Evolutionary conservation across 352 stramenopile species (phyloP), one percentile per base, ranked within the genome.

Genomic region (Albugo candida): DNA sequence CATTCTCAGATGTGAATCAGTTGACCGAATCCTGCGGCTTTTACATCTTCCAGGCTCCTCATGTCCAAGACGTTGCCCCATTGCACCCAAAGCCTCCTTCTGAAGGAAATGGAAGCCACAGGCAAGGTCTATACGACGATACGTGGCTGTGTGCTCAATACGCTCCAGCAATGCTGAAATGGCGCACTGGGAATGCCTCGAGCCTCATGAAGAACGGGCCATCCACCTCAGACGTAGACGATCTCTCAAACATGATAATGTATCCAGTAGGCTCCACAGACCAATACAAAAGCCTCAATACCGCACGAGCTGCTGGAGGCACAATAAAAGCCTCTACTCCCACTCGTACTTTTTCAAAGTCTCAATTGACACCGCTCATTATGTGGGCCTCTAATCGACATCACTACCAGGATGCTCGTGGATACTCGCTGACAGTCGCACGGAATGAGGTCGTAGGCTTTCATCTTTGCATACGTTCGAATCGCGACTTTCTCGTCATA

Each of bases 401-500:
- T n/a, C 53, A 54, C 5, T 24, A 48, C 65, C 13, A 57, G 63
- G 49, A 60, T 10, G 38, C 56, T 4, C 54, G 77, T 34, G 70
- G 67, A 0, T 47, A 66, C 21, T 50, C 61, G n/a, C 52, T 86
- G 10, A 63, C 70, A 2, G 52, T 56, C 0, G 68, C 56, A 0
- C 60, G 56, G 42, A 75, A 81, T 24, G 62, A 82, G 56, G 70
- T 83, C 1, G 65, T 66, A 1, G 70, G 66, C 0, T 53, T 74
- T 14, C 70, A 86, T 47, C 38, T 86, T 14, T 55, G 69, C 11
- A 37, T 86, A 4, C 54, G 60, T 2, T 81, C 70, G 13, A 83
- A 79, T 54, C 48, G 55, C 13, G 54, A 52, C 5, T 86, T 83
- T 44, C 31, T 71, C 18, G 19, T 80, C 11, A 60, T 60, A 1